phyloP scores from a whole-genome alignment of 768 basidiomycete species.

The Amanita rimosa region DNA sequence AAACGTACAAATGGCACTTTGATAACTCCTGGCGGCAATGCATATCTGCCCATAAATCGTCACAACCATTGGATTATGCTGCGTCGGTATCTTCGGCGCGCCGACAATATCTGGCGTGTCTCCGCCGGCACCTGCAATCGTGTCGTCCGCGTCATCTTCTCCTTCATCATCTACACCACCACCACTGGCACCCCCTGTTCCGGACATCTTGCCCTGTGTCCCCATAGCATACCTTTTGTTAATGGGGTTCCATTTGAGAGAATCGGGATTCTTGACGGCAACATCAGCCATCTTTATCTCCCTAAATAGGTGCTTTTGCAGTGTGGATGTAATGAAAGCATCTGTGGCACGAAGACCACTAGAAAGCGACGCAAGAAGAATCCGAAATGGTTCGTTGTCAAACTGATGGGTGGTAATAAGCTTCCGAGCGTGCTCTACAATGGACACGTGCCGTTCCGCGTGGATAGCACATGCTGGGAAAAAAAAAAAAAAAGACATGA shows the following conservation, averaged over 20 bases:
- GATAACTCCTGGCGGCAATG: slow-evolving; percentile 77
- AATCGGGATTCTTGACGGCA: slow-evolving; percentile 51
- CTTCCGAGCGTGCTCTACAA: slow-evolving; percentile 70
- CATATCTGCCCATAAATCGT: slow-evolving; percentile 77
- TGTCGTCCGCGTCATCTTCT: slow-evolving; percentile 21
- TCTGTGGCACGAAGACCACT: slow-evolving; percentile 63
- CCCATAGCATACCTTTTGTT: slow-evolving; percentile 47
- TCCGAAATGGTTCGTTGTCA: slow-evolving; percentile 75
- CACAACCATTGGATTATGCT: slow-evolving; percentile 59
- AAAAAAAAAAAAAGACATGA: slow-evolving; percentile 3
- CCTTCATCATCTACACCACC: slow-evolving; percentile 22
- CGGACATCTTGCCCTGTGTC: slow-evolving; percentile 20
- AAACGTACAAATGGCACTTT: slow-evolving; percentile 79
- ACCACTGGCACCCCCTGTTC: slow-evolving; percentile 19
- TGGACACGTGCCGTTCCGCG: slow-evolving; percentile 38
- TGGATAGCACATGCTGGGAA: slow-evolving; percentile 72
- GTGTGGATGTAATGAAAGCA: slow-evolving; percentile 62
- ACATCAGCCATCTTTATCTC: slow-evolving; percentile 65
- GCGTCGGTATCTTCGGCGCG: slow-evolving; percentile 41
- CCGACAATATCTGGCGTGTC: slow-evolving; percentile 3
- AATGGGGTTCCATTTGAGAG: slow-evolving; percentile 47
- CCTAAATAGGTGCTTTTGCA: slow-evolving; percentile 78
- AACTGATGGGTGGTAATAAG: slow-evolving; percentile 71
- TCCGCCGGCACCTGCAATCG: slow-evolving; percentile 12
- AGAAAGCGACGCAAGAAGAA: slow-evolving; percentile 63